Percentiles rank a stretch among this genome's conserved stretches.
These are phyloP conservation scores for Collybia mongolica DNA, from an alignment of 768 basidiomycete species.

Conservation along the genomic window DNA sequence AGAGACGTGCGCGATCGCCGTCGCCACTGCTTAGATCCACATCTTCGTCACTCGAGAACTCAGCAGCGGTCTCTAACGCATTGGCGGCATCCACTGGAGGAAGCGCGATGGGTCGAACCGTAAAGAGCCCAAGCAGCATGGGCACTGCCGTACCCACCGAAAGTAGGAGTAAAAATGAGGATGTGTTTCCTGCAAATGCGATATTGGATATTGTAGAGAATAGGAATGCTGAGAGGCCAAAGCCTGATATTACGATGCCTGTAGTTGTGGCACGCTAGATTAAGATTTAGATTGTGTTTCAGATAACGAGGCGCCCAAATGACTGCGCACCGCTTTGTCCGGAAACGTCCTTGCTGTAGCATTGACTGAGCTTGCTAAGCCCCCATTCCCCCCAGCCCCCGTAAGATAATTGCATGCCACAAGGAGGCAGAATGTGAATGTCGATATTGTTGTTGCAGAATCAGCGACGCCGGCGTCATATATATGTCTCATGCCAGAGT, in stretches of 20 bases:
- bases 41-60: slow-evolving; percentile 1
- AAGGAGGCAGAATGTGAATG: slow-evolving; percentile 46
- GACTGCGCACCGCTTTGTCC: slow-evolving; percentile 54
- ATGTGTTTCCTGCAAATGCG: slow-evolving; percentile 76
- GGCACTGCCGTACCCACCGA: slow-evolving; percentile 77
- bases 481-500: slow-evolving; percentile 69
- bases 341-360: slow-evolving; percentile 83
- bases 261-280: slow-evolving; percentile 73
- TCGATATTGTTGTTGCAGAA: slow-evolving; percentile 33
- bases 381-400: slow-evolving; percentile 76
- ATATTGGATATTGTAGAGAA: slow-evolving; percentile 77
- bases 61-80: slow-evolving; percentile 15
- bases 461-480: slow-evolving; percentile 53
- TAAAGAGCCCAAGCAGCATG: slow-evolving; percentile 75
- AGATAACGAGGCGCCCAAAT: neutral
- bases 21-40: slow-evolving; percentile 2
- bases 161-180: slow-evolving; percentile 72
- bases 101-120: slow-evolving; percentile 69
- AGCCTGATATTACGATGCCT: slow-evolving; percentile 80
- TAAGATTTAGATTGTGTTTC: slow-evolving; percentile 2
- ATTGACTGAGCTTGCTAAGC: slow-evolving; percentile 70
- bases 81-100: slow-evolving; percentile 30
- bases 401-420: slow-evolving; percentile 68
- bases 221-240: slow-evolving; percentile 88
- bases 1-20: too few relatives aligned